Conservation (phyloP, 306 rosid genomes). For the Quillaja saponaria region DNA sequence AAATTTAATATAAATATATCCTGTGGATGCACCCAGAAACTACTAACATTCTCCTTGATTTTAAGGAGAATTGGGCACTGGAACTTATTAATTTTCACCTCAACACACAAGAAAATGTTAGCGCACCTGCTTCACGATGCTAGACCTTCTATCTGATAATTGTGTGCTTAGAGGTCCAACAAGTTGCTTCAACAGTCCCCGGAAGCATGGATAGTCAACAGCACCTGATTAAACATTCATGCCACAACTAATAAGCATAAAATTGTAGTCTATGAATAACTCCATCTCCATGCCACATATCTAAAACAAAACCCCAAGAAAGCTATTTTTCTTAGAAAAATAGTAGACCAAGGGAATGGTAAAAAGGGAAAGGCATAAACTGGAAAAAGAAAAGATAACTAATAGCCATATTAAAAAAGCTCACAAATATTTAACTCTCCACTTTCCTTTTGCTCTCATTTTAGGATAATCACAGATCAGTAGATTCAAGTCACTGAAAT, state of each 20-base stretch:
- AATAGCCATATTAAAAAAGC: background rate
- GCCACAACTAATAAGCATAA: constrained; percentile 16
- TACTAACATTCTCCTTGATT: constrained; percentile 8
- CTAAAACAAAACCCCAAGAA: background rate
- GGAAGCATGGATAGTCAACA: constrained; percentile 78
- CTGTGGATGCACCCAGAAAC: background rate
- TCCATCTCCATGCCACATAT: constrained; percentile 8
- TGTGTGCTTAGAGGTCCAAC: constrained; percentile 86
- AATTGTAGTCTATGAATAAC: constrained; percentile 6
- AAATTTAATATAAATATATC: background rate
- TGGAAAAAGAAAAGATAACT: constrained; percentile 3
- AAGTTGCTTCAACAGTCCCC: constrained; percentile 90
- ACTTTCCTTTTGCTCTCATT: too few species aligned
- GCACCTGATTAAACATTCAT: constrained; percentile 65
- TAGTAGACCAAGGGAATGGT: background rate
- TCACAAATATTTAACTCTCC: too few species aligned
- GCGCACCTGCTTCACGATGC: constrained; percentile 93
- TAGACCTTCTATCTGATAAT: constrained; percentile 96
- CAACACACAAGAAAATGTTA: constrained; percentile 18
- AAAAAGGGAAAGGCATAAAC: background rate
- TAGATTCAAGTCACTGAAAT: too few species aligned
- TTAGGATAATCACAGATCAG: too few species aligned
- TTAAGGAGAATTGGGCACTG: constrained; percentile 3
- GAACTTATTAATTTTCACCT: constrained; percentile 23
- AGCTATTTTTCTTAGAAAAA: constrained; percentile 13